These are phyloP conservation scores for Parmales sp. DNA, from an alignment of 108 stramenopile species.

Conservation along the genomic window DNA sequence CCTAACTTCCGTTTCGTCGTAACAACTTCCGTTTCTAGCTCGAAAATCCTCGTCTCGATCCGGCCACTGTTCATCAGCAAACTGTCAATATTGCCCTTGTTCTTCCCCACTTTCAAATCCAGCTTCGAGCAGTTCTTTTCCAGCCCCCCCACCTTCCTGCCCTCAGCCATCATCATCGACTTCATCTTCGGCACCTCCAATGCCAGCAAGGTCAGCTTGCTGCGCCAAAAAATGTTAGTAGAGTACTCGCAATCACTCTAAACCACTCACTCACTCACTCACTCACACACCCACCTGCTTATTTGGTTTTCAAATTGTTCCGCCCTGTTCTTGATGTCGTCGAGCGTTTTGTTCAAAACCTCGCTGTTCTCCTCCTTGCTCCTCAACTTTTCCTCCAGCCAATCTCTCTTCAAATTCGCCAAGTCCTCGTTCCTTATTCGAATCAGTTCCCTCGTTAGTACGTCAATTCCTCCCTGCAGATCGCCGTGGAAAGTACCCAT, in stretches of 20 bases:
- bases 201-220: too few relatives aligned
- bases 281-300: neutral
- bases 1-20: neutral
- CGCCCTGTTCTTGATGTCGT: neutral
- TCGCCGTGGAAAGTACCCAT: slow-evolving; percentile 28
- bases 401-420: slow-evolving; percentile 16
- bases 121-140: neutral
- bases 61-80: neutral
- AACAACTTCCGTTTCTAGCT: neutral
- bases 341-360: slow-evolving; percentile 9
- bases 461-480: slow-evolving; percentile 25
- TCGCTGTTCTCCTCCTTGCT: slow-evolving; percentile 12
- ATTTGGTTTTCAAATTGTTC: neutral
- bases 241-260: too few relatives aligned
- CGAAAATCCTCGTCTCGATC: neutral
- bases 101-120: neutral
- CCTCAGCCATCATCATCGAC: neutral
- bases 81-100: neutral
- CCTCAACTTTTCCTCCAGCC: slow-evolving; percentile 11
- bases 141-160: neutral
- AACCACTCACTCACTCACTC: neutral
- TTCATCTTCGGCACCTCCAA: neutral
- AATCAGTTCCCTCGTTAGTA: slow-evolving; percentile 28
- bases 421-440: slow-evolving; percentile 24
- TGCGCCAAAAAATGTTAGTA: too few relatives aligned